Base-by-base conservation (phyloP, 768 basidiomycete genomes). In the Lentinus tigrinus region DNA sequence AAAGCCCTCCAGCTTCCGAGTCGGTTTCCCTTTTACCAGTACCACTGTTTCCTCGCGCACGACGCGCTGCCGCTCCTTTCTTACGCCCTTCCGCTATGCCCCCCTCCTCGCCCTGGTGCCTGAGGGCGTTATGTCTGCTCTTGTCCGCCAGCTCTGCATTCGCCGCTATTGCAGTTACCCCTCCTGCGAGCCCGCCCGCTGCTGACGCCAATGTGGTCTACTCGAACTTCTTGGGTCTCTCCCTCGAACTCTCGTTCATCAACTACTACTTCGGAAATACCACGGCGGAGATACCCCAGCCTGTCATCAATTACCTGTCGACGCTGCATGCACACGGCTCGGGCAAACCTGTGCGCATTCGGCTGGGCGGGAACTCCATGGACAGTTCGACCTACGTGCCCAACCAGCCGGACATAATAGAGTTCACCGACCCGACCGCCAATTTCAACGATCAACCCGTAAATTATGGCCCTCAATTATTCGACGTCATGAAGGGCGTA, bases 151-250 rank as follows among this genome's bases (percentile, higher is more conserved):
- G 47, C 26, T 23, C 57, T 31, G 43, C 59, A 4, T 51, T 56
- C 36, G 65, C 65, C 17, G 61, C 63, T 17, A 49, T 67, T 48
- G 48, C 61, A 16, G 54, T 67, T 0, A 31, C 55, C 9, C 23
- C 58, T 9, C 68, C 66, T 14, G 24, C 74, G 3, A 62, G 71
- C 26, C 73, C 78, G 5, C 62, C 77, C 2, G 65, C 70, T 1
- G 63, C 57, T 40, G 72, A 77, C 70, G 65, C 61, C 52, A 68
- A 63, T 43, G 74, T 75, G 37, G 80, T 83, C 4, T 69, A 73
- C 46, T 69, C 75, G 8, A 85, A 84, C 66, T 88, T 87, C 60
- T 69, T 88, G 16, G 88, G 88, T 9, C 81, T 88, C 66, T 83
- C 81, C 47, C 74, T 87, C 59, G 87, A 88, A 69, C 74, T 89